Evolutionary conservation across 2,329 filamentous ascomycete genomes (phyloP), one percentile per base, ranked within the genome.

Genomic region (Nannizziopsis barbatae): DNA sequence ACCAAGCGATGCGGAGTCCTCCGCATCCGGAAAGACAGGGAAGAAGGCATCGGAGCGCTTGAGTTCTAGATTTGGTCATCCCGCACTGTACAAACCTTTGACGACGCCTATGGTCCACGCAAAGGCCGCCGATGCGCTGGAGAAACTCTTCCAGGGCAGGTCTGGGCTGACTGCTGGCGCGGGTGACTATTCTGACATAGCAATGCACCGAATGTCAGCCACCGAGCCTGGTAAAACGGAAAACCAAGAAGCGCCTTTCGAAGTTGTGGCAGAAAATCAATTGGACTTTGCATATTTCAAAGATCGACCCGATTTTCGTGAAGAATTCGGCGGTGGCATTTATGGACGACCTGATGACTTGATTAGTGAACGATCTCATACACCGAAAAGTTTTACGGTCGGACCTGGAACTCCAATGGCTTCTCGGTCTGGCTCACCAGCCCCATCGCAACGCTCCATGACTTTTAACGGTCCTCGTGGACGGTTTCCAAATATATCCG

Each of bases 41-140:
- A 71, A 60, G 54, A 71, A 67, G 52, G 59, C 62, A 5, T 62
- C 78, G 75, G 58, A 81, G 67, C 61, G 88, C 83, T 64, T 83
- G 77, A 58, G 76, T 88, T 48, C 83, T 77, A 51, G 80, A 20
- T 98, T 95, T 62, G 89, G 88, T 1, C 87, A 98, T 62, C 92
- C 90, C 1, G 88, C 86, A 3, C 74, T 96, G 12, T 95, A 92
- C 71, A 85, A 84, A 65, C 83, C 85, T 2, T 75, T 96, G 15
- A 89, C 90, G 57, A 94, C 88, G 0, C 90, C 90, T 2, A 95
- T 96, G 89, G 90, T 96, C 2, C 84, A 93, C 58, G 84, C 86
- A 47, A 94, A 85, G 66, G 86, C 87, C 2, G 86, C 92, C 59
- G 88, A 92, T 51, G 75, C 92, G 36, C 75, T 98, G 8, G 82